Percentiles rank a stretch among this genome's conserved stretches.
Evolutionary conservation across 768 basidiomycete genomes (phyloP).

Genomic region (Tylopilus subfusipes): DNA sequence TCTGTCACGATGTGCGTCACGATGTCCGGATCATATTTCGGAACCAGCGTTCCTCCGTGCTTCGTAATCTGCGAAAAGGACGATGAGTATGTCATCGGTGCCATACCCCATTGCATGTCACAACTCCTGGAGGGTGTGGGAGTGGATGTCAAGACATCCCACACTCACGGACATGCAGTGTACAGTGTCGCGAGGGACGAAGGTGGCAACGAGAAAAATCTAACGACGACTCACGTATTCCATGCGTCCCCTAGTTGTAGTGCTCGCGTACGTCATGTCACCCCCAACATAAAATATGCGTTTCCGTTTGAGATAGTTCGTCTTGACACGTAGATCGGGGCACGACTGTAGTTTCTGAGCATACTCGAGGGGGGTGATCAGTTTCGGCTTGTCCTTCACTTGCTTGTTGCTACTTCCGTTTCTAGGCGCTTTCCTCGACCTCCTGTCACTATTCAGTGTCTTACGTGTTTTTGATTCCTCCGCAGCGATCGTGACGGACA

Average conservation of each 20-base stretch:
- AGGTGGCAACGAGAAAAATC: background rate
- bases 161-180: too few species aligned
- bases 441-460: conserved; percentile 22
- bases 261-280: conserved; percentile 52
- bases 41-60: conserved; percentile 59
- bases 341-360: conserved; percentile 45
- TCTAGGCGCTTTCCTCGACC: background rate
- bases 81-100: conserved; percentile 1
- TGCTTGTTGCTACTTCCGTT: conserved; percentile 20
- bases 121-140: background rate
- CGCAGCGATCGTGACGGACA: background rate
- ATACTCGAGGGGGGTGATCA: conserved; percentile 50
- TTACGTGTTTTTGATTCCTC: conserved; percentile 15
- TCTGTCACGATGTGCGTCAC: conserved; percentile 72
- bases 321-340: conserved; percentile 20
- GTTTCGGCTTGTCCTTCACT: conserved; percentile 40
- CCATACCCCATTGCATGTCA: background rate
- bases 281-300: conserved; percentile 57
- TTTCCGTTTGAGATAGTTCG: conserved; percentile 46
- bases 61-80: conserved; percentile 48
- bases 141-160: too few species aligned
- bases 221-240: conserved; percentile 46
- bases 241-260: conserved; percentile 54
- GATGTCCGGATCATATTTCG: conserved; percentile 49
- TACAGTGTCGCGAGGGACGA: background rate